Evolutionary conservation across 768 basidiomycete genomes (phyloP).

Genomic region (Myochromella boudieri): DNA sequence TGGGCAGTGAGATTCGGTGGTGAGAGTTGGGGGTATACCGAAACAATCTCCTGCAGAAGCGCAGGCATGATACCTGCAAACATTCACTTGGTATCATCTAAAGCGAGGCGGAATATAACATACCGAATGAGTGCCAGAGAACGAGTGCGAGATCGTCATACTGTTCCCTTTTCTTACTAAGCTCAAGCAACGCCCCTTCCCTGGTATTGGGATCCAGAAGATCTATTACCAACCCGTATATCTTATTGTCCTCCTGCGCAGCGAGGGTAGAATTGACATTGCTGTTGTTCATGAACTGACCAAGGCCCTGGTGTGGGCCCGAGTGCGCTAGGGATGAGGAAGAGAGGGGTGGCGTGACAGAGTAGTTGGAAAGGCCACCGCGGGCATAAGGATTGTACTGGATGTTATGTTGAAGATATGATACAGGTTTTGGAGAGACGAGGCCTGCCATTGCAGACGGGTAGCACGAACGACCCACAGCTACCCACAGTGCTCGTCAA

Average conservation of each 20-base stretch:
- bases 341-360: conserved; percentile 62
- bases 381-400: conserved; percentile 64
- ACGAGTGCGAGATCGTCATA: conserved; percentile 98
- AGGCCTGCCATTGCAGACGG: conserved; percentile 55
- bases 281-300: conserved; percentile 38
- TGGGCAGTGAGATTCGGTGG: conserved; percentile 97
- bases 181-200: conserved; percentile 88
- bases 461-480: conserved; percentile 18
- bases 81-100: background rate
- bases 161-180: conserved; percentile 98
- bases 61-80: conserved; percentile 92
- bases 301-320: conserved; percentile 48
- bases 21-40: conserved; percentile 93
- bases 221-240: conserved; percentile 88
- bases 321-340: conserved; percentile 55
- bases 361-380: conserved; percentile 46
- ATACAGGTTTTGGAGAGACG: conserved; percentile 60
- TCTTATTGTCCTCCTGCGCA: conserved; percentile 67
- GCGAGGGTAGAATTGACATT: conserved; percentile 25
- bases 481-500: conserved; percentile 16
- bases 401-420: conserved; percentile 61
- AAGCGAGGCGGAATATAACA: conserved; percentile 20
- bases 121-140: conserved; percentile 98
- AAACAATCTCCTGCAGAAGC: conserved; percentile 95
- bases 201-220: conserved; percentile 80